Conservation (phyloP, 768 basidiomycete species). For the Termitomyces sp. region DNA sequence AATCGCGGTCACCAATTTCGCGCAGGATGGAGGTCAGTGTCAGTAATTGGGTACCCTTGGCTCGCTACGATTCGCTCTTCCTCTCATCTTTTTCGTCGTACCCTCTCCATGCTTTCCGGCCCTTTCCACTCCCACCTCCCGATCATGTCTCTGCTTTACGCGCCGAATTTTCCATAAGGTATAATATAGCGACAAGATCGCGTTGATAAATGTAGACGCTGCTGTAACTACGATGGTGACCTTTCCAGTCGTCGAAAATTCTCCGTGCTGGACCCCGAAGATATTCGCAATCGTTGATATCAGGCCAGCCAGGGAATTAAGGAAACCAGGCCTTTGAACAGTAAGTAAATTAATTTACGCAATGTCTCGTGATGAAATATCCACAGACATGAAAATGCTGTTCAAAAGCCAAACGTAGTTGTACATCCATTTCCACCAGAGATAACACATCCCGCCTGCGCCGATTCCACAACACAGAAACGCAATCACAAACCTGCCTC, state of each 20-base stretch:
- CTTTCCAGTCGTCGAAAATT: constrained; percentile 35
- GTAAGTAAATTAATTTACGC: neutral
- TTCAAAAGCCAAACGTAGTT: constrained; percentile 58
- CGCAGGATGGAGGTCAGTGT: neutral
- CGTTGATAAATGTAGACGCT: constrained; percentile 32
- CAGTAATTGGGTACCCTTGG: neutral
- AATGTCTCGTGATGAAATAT: neutral
- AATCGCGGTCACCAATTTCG: neutral
- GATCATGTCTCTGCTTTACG: constrained; percentile 37
- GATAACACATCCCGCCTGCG: constrained; percentile 45
- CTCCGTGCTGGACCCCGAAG: constrained; percentile 42
- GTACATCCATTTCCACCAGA: constrained; percentile 54
- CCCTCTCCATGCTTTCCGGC: constrained; percentile 43
- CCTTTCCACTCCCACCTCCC: constrained; percentile 31
- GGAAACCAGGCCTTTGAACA: constrained; percentile 41
- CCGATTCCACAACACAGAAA: constrained; percentile 52
- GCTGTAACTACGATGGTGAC: constrained; percentile 44
- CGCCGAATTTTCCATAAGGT: constrained; percentile 37
- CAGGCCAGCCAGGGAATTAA: constrained; percentile 52
- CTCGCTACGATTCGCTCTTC: constrained; percentile 7
- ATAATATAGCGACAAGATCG: constrained; percentile 33
- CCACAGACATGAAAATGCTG: constrained; percentile 48
- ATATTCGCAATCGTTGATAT: constrained; percentile 49
- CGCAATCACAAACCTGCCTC: constrained; percentile 44
- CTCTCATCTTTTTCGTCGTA: constrained; percentile 17